These are phyloP conservation scores for Mimosa pudica DNA, from an alignment of 306 rosid genomes.

Conservation along the genomic window DNA sequence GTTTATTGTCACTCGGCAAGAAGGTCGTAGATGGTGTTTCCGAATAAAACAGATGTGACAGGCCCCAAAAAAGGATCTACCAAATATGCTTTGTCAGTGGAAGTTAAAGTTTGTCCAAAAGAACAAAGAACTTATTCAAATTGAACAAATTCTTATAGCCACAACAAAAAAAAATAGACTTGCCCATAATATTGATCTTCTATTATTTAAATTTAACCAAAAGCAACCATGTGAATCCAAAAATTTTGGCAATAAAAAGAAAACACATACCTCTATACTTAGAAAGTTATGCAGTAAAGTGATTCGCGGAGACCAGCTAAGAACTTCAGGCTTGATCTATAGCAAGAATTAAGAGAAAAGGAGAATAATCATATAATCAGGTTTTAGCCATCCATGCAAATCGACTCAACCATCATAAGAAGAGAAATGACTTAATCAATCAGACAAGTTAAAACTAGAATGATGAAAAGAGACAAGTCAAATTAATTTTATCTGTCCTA, in stretches of 20 bases:
- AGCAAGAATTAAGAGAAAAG: slow-evolving; percentile 25
- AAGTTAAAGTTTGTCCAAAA: neutral
- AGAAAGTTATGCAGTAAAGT: slow-evolving; percentile 83
- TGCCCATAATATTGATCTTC: neutral
- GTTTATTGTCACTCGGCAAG: neutral
- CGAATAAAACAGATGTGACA: neutral
- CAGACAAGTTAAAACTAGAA: neutral
- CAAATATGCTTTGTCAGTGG: neutral
- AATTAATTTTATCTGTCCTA: slow-evolving; percentile 13
- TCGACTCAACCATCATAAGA: slow-evolving; percentile 17
- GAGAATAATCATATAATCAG: slow-evolving; percentile 23
- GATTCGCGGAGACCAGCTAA: slow-evolving; percentile 96
- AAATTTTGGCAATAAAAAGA: slow-evolving; percentile 21
- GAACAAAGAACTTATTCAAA: neutral
- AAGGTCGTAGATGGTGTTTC: no score
- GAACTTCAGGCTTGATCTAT: slow-evolving; percentile 87
- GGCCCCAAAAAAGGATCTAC: neutral
- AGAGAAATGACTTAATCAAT: slow-evolving; percentile 24
- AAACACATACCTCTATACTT: slow-evolving; percentile 69
- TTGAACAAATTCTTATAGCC: slow-evolving; percentile 1
- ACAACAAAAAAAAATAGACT: neutral
- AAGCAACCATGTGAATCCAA: no score
- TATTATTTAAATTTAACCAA: no score
- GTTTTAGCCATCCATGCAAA: slow-evolving; percentile 6
- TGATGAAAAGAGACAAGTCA: slow-evolving; percentile 23